These are phyloP conservation scores for Neoscytalidium dimidiatum DNA, from an alignment of 2,329 filamentous ascomycete species.

Conservation along the genomic window DNA sequence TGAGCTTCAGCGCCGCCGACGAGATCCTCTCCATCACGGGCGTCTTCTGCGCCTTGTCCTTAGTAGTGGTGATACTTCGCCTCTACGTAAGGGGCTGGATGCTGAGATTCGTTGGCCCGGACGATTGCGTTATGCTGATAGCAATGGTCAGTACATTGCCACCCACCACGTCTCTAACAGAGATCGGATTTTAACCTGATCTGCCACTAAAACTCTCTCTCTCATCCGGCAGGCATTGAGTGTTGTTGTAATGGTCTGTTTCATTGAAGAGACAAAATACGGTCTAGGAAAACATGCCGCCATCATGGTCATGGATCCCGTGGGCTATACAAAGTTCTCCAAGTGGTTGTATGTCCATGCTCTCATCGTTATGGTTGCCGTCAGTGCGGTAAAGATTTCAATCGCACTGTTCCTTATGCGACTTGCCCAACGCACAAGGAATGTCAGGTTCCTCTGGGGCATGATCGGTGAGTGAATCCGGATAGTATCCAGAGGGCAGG, in stretches of 20 bases:
- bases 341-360: slow-evolving; percentile 48
- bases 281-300: slow-evolving; percentile 51
- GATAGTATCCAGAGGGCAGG: background rate
- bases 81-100: slow-evolving; percentile 50
- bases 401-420: slow-evolving; percentile 50
- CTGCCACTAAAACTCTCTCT: no score
- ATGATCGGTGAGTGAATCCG: slow-evolving; percentile 42
- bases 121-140: slow-evolving; percentile 51
- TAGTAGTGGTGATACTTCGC: slow-evolving; percentile 44
- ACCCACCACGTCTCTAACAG: no score
- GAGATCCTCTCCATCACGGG: slow-evolving; percentile 46
- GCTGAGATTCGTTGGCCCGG: slow-evolving; percentile 50
- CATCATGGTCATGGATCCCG: slow-evolving; percentile 32
- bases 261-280: slow-evolving; percentile 46
- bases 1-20: slow-evolving; percentile 38
- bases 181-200: no score
- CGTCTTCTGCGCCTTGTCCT: slow-evolving; percentile 40
- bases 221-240: slow-evolving; percentile 5
- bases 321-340: slow-evolving; percentile 38
- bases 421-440: slow-evolving; percentile 41
- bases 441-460: slow-evolving; percentile 44
- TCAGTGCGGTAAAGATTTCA: slow-evolving; percentile 51
- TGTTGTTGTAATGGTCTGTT: slow-evolving; percentile 39
- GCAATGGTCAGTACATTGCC: slow-evolving; percentile 40
- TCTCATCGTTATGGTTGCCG: slow-evolving; percentile 49